These are phyloP conservation scores for Chamaecrista fasciculata DNA, from an alignment of 306 rosid genomes.

Conservation along the genomic window DNA sequence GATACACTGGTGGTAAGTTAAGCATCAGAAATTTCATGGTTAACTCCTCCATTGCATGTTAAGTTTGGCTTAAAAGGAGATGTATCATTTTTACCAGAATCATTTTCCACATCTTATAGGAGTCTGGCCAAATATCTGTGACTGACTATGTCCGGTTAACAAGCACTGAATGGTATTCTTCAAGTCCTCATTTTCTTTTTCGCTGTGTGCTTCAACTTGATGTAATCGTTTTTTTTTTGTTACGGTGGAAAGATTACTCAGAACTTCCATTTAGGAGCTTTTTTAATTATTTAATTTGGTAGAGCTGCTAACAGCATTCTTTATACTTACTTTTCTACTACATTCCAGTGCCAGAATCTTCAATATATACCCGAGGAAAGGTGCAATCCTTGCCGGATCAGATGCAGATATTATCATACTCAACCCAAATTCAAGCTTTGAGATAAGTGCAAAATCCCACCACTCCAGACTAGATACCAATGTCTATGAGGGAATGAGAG, in stretches of 20 bases:
- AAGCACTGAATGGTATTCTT: constrained; percentile 81
- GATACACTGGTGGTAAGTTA: constrained; percentile 83
- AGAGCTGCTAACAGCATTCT: constrained; percentile 14
- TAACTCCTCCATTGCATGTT: constrained; percentile 2
- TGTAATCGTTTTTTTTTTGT: constrained; percentile 6
- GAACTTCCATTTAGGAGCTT: neutral
- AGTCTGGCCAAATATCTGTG: constrained; percentile 85
- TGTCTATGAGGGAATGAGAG: constrained; percentile 83
- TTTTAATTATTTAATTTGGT: neutral
- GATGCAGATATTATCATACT: constrained; percentile 96
- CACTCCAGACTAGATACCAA: constrained; percentile 83
- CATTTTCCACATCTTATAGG: constrained; percentile 44
- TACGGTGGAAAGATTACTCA: neutral
- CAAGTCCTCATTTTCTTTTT: neutral
- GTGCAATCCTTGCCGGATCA: constrained; percentile 72
- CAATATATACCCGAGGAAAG: constrained; percentile 91
- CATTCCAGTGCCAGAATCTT: constrained; percentile 80
- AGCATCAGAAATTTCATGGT: constrained; percentile 30
- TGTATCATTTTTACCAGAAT: constrained; percentile 21
- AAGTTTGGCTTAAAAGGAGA: constrained; percentile 11
- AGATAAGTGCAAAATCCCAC: constrained; percentile 73
- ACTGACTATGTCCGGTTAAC: constrained; percentile 82
- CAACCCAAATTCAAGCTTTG: constrained; percentile 83
- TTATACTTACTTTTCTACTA: constrained; percentile 14
- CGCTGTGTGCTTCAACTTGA: neutral